phyloP scores from a whole-genome alignment of 106 monocot species.

The Agapanthus africanus region DNA sequence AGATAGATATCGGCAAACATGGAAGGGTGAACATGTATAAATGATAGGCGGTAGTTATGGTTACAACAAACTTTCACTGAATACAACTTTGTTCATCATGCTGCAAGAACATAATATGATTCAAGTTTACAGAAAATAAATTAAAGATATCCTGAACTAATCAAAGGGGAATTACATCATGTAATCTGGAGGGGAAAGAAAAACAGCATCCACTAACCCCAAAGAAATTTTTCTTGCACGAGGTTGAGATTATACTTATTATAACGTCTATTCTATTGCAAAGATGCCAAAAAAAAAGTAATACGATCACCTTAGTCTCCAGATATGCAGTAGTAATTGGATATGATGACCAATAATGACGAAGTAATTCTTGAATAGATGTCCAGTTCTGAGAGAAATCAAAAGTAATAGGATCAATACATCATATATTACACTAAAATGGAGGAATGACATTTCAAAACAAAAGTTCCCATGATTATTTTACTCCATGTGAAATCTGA shows the following conservation, averaged over 20 bases:
- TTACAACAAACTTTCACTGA: not conserved
- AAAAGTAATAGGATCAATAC: not conserved
- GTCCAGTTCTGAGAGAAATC: conserved; percentile 72
- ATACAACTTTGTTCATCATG: not conserved
- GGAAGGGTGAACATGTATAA: not conserved
- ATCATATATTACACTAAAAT: not conserved
- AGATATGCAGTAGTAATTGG: conserved; percentile 77
- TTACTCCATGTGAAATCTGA: not conserved
- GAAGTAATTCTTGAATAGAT: conserved; percentile 84
- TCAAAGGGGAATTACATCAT: not conserved
- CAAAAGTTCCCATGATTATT: not conserved
- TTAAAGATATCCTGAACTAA: not conserved
- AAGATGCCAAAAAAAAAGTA: not conserved
- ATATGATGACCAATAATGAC: conserved; percentile 99
- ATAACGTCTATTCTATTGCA: not conserved
- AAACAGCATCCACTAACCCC: not conserved
- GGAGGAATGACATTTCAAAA: not conserved
- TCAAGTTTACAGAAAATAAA: not conserved
- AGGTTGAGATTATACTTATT: not conserved
- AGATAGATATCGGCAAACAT: too few relatives aligned
- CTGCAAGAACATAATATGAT: not conserved
- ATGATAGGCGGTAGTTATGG: not conserved
- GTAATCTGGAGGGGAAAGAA: not conserved
- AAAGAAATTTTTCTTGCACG: not conserved
- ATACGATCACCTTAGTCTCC: conserved; percentile 61